Evolutionary conservation across 2,329 filamentous ascomycete genomes (phyloP).

Genomic region (Aaosphaeria pasadenensis): DNA sequence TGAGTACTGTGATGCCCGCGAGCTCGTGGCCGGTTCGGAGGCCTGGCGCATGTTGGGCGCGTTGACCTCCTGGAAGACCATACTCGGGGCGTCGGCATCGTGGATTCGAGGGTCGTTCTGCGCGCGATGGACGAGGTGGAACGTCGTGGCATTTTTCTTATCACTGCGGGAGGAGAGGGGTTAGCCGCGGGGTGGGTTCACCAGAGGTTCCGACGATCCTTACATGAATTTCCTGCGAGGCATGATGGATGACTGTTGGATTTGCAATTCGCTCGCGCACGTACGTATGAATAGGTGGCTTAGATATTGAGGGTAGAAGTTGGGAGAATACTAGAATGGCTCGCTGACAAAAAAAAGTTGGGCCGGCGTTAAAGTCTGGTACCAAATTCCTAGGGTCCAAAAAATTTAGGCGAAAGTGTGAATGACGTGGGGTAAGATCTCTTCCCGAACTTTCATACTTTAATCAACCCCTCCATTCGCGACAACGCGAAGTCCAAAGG

Average conservation of each 20-base stretch:
- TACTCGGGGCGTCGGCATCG: constrained; percentile 81
- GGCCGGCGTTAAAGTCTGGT: constrained; percentile 4
- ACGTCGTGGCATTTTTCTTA: constrained; percentile 91
- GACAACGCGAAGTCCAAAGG: neutral
- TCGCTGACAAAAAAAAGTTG: constrained; percentile 28
- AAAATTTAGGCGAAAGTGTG: constrained; percentile 69
- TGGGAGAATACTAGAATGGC: constrained; percentile 9
- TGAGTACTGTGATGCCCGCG: constrained; percentile 42
- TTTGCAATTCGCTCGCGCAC: constrained; percentile 2
- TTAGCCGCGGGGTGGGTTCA: constrained; percentile 2
- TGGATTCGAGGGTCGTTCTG: constrained; percentile 98
- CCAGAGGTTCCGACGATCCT: constrained; percentile 21
- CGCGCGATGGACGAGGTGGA: constrained; percentile 89
- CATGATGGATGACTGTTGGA: constrained; percentile 54
- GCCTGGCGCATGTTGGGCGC: constrained; percentile 37
- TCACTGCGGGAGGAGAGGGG: constrained; percentile 52
- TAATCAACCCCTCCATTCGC: constrained; percentile 14
- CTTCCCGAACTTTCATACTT: constrained; percentile 6
- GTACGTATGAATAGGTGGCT: neutral
- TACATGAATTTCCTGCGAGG: constrained; percentile 72
- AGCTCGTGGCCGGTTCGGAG: constrained; percentile 44
- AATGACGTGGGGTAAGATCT: constrained; percentile 40
- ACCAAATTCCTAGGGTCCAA: constrained; percentile 6
- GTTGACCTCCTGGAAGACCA: constrained; percentile 75
- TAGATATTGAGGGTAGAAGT: constrained; percentile 9